Percentiles rank a stretch among this genome's conserved stretches.
Evolutionary conservation across 331 rosid genomes (phyloP).

Genomic region (Saraca asoca): DNA sequence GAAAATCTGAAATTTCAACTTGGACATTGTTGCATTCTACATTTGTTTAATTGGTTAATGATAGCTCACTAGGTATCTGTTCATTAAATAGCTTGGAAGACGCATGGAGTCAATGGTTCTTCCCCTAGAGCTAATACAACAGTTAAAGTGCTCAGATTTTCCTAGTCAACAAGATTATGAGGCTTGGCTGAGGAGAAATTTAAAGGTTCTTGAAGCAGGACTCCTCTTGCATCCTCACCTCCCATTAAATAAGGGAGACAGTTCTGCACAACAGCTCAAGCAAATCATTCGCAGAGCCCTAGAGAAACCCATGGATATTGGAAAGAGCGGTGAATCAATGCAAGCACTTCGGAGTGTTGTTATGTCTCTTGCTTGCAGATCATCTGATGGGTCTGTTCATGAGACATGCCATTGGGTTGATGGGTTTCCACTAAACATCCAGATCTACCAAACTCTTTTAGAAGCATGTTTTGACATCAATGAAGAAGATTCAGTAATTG

Average conservation of each 20-base stretch:
- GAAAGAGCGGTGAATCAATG: slow-evolving; percentile 67
- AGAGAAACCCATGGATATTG: slow-evolving; percentile 75
- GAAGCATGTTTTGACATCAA: slow-evolving; percentile 79
- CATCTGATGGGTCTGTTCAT: slow-evolving; percentile 69
- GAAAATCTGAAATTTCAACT: slow-evolving; percentile 18
- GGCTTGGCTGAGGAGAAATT: slow-evolving; percentile 72
- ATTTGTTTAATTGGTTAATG: slow-evolving; percentile 27
- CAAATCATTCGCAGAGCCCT: slow-evolving; percentile 63
- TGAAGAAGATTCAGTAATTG: slow-evolving; percentile 70
- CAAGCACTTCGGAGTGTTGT: slow-evolving; percentile 74
- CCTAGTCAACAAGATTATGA: slow-evolving; percentile 72
- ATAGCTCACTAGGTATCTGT: slow-evolving; percentile 35
- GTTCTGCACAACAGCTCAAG: slow-evolving; percentile 64
- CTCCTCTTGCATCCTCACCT: slow-evolving; percentile 79
- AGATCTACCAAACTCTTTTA: slow-evolving; percentile 80
- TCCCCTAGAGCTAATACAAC: slow-evolving; percentile 91
- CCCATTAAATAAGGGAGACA: slow-evolving; percentile 69
- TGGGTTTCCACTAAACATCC: slow-evolving; percentile 87
- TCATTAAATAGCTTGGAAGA: slow-evolving; percentile 75
- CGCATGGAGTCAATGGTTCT: slow-evolving; percentile 89
- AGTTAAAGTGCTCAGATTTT: slow-evolving; percentile 77
- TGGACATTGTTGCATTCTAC: slow-evolving; percentile 14
- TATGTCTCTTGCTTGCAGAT: slow-evolving; percentile 75
- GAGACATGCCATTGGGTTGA: slow-evolving; percentile 95
- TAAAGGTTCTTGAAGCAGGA: slow-evolving; percentile 88